Base-by-base conservation (phyloP, 1,284 basidiomycete genomes). In the Kalmanozyma brasiliensis region DNA sequence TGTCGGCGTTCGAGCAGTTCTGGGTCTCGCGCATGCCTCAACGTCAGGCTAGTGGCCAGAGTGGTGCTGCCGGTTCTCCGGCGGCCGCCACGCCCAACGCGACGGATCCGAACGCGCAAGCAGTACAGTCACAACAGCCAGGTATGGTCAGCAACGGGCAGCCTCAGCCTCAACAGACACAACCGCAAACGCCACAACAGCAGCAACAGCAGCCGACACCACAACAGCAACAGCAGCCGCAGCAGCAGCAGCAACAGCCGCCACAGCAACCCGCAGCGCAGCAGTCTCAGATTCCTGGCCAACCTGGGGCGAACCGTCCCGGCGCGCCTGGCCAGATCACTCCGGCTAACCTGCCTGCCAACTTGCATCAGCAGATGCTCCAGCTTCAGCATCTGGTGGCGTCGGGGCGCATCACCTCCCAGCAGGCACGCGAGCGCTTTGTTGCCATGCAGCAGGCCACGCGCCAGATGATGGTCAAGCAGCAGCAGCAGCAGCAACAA, bases 11-110 rank as follows among this genome's bases (percentile, higher is more conserved):
- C 46, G 78, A 80, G 60, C 70, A 77, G 40, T 74, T 68, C 35
- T 80, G 78, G 78, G 32, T 78, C 38, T 64, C 73, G 7, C 58
- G 69, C n/a, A 73, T 73, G 69, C 69, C 64, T 4, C 60, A 62
- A 45, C 62, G 68, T 24, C 68, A 71, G 37, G 22, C 53, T 1
- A 62, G 58, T 23, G 62, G 67, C 13, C 67, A 61, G 40, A 58
- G 47, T n/a, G 62, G 20, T 2, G 49, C 61, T 34, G 57, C 61
- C 4, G 57, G 45, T 14, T 65, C 67, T n/a, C 57, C 67, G 3
- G 48, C 61, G 6, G 37, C 66, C 29, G 26, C 55, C 13, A 49
- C 52, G 16, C 43, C 63, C 22, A 45, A 19, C 16, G 26, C 37
- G 24, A 35, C 47, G 13, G 60, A 56, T 24, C 52, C 49, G 11